These are phyloP conservation scores for Phialophora macrospora DNA, from an alignment of 2,329 filamentous ascomycete species.

Conservation along the genomic window DNA sequence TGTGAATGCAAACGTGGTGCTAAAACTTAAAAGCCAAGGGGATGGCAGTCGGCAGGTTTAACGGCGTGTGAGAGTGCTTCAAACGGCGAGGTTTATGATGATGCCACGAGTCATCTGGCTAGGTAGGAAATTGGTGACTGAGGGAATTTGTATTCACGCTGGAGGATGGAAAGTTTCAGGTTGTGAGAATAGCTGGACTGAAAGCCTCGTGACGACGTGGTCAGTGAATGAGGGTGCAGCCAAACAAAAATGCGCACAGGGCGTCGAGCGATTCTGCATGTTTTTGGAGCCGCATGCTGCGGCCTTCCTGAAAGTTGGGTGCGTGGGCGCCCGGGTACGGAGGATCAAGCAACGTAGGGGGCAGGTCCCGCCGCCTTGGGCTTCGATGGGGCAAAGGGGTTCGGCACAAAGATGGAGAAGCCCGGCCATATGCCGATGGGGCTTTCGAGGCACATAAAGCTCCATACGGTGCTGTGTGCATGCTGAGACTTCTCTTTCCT, in stretches of 20 bases:
- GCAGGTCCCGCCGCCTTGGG: not conserved
- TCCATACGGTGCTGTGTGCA: not conserved
- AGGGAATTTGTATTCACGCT: not conserved
- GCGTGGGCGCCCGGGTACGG: not conserved
- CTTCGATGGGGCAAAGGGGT: not conserved
- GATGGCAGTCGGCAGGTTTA: not conserved
- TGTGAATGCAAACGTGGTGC: conserved; percentile 13
- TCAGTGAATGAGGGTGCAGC: not conserved
- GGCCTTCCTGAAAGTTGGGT: not conserved
- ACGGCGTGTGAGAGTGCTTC: not conserved
- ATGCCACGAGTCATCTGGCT: not conserved
- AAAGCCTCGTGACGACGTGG: not conserved
- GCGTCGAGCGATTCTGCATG: not conserved
- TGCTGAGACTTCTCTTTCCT: not conserved
- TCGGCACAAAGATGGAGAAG: not conserved
- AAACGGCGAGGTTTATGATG: not conserved
- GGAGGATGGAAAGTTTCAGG: not conserved
- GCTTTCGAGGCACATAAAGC: not conserved
- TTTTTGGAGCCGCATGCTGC: conserved; percentile 5
- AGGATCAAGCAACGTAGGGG: conserved; percentile 1
- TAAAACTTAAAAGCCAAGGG: not conserved
- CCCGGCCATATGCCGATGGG: conserved; percentile 12
- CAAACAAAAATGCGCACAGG: not conserved
- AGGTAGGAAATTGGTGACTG: not conserved
- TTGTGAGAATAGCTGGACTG: not conserved